Evolutionary conservation across 148 eudicot species (phyloP).

Genomic region (Silene uniflora): DNA sequence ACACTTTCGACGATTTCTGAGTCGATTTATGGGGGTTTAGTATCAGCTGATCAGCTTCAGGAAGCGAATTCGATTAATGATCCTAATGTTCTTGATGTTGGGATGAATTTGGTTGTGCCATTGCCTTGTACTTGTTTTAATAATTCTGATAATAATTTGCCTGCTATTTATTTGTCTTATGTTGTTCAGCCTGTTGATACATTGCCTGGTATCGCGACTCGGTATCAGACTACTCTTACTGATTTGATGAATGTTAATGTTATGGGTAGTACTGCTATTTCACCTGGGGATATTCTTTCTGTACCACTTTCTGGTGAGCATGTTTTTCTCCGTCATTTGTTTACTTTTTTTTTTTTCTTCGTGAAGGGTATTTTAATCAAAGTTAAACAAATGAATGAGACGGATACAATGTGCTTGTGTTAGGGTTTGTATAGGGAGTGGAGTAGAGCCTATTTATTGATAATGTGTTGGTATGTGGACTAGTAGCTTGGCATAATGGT

Average conservation of each 20-base stretch:
- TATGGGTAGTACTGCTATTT: conserved; percentile 55
- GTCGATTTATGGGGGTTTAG: conserved; percentile 71
- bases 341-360: too few species aligned
- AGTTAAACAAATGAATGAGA: too few species aligned
- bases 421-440: not conserved
- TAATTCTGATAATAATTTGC: conserved; percentile 61
- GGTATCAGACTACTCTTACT: conserved; percentile 60
- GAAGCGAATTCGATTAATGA: conserved; percentile 75
- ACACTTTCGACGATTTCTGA: conserved; percentile 57
- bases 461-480: too few species aligned
- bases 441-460: not conserved
- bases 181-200: conserved; percentile 65
- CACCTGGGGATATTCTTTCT: conserved; percentile 80
- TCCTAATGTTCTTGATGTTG: conserved; percentile 61
- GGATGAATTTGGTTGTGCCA: conserved; percentile 61
- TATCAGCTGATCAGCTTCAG: conserved; percentile 80
- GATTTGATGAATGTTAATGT: conserved; percentile 93
- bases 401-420: too few species aligned
- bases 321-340: too few species aligned
- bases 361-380: too few species aligned
- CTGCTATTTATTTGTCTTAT: conserved; percentile 78
- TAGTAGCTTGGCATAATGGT: too few species aligned
- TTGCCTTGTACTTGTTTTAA: conserved; percentile 94
- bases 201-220: conserved; percentile 53
- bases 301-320: conserved; percentile 92